phyloP scores from a whole-genome alignment of 805 yeast species.

The Candida namnaoensis region DNA sequence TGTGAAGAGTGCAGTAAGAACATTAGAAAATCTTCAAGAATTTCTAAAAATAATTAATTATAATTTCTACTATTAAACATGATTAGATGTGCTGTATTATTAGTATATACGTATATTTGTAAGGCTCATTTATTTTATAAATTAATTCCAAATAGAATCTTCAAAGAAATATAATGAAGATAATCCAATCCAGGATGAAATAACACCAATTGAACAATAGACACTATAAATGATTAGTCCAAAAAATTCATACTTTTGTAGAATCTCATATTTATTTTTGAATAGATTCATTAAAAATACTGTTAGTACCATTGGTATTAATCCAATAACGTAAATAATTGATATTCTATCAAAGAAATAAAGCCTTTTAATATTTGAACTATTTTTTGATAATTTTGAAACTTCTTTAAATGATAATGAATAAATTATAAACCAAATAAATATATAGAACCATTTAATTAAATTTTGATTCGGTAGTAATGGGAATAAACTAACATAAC shows the following conservation, averaged over 20 bases:
- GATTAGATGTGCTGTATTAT: too few species aligned
- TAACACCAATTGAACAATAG: slow-evolving; percentile 79
- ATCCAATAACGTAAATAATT: slow-evolving; percentile 55
- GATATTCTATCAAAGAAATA: slow-evolving; percentile 69
- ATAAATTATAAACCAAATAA: slow-evolving; percentile 79
- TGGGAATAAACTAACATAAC: slow-evolving; percentile 85
- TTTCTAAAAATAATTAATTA: too few species aligned
- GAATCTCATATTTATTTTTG: slow-evolving; percentile 39
- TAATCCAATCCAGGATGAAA: slow-evolving; percentile 81
- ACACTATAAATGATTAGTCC: slow-evolving; percentile 77
- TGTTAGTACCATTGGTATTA: slow-evolving; percentile 51
- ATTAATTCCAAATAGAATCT: slow-evolving; percentile 52
- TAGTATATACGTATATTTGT: too few species aligned
- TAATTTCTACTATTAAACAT: too few species aligned
- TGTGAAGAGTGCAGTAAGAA: slow-evolving; percentile 40
- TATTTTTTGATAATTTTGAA: slow-evolving; percentile 31
- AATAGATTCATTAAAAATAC: slow-evolving; percentile 44
- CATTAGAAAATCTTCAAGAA: slow-evolving; percentile 1
- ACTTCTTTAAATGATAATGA: slow-evolving; percentile 66
- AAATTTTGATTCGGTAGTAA: slow-evolving; percentile 73
- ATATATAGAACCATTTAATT: slow-evolving; percentile 67
- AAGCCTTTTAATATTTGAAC: slow-evolving; percentile 31
- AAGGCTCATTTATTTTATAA: too few species aligned
- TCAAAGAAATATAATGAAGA: slow-evolving; percentile 85
- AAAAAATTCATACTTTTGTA: slow-evolving; percentile 61